Evolutionary conservation across 371 early-diverging fungal species (phyloP), one percentile per base, ranked within the genome.

Genomic region (Gilbertella persicaria): DNA sequence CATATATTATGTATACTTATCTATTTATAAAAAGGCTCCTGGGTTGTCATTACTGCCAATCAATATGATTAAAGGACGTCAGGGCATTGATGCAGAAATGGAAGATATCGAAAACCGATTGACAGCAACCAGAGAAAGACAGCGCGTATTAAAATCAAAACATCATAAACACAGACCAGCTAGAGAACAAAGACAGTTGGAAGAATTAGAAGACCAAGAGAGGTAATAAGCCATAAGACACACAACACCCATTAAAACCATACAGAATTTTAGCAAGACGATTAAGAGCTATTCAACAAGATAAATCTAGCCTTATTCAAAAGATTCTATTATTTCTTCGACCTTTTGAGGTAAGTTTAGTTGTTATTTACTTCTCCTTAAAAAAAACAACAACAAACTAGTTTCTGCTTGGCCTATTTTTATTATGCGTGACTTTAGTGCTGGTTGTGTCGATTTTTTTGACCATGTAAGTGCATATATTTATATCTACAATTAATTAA

Each of bases 31-130:
- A 37, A 36, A 81, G 82, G 83, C 83, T 17, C 75, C 77, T 7
- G 84, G 84, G 50, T 50, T 84, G n/a, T 77, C 82, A 0, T 29
- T 80, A 13, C 54, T 82, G 33, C 83, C 84, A 0, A 50, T 84
- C 14, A 57, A 55, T 45, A 42, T 82, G 60, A 74, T 82, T 35
- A 78, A 74, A 25, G 79, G 79, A 6, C 59, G 68, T 21, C 52
- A 60, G 28, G 44, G 58, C 7, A 39, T 78, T 25, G 72, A 79
- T 13, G 56, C 50, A 29, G 75, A 76, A 30, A 53, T 62, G 16
- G 63, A 70, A 42, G 75, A 78, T 46, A 55, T 78, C 2, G 63
- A 65, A 12, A 68, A 54, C 37, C 54, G 64, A 20, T 42, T 80
- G 8, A 64, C 63, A 1, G 57, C 69, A 8, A 57, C 61, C 20